Base-by-base conservation (phyloP, 441 rosid species). In the Oxalis stricta region DNA sequence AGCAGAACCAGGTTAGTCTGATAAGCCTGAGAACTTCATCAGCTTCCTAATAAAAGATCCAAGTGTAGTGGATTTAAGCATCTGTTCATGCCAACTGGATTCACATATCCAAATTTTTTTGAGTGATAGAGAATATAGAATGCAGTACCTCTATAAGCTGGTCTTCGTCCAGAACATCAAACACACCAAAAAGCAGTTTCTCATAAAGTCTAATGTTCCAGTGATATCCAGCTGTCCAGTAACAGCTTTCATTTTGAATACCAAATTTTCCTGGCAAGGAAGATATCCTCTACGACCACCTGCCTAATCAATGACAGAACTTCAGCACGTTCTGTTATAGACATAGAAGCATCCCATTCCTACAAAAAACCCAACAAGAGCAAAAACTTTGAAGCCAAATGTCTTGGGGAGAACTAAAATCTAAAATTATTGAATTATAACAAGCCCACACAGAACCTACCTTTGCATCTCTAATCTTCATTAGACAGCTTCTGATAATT, bases 91-190 rank as follows among this genome's bases (percentile, higher is more conserved):
- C 22, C 39, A 28, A 31, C 54, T 38, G 43, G 35, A 32, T 35
- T 32, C 24, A 44, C 38, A 33, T 22, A 14, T 44, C 41, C 23
- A 38, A 6, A 46, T 29, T 18, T 43, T 40, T 41, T 33, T 17
- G 52, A 42, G n/a, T n/a, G 24, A 39, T 34, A 31, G 56, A 61
- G 67, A 44, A 31, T 41, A 46, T n/a, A 10, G 37, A 21, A 30
- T 38, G 38, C 40, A 48, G 50, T 69, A 91, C 99, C 96, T 77
- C 84, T 64, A 84, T 71, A 51, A 91, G 77, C 69, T 86, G 95
- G 61, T 77, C 78, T 66, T 91, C 99, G 33, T 91, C 99, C 61
- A 91, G 99, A 61, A 75, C 58, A 57, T 91, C 99, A 62, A 91
- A 86, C 49, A 81, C 36, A 48, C 75, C 76, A 71, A 53, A 65